These are phyloP conservation scores for Tricholomella constricta DNA, from an alignment of 768 basidiomycete genomes.

Conservation along the genomic window DNA sequence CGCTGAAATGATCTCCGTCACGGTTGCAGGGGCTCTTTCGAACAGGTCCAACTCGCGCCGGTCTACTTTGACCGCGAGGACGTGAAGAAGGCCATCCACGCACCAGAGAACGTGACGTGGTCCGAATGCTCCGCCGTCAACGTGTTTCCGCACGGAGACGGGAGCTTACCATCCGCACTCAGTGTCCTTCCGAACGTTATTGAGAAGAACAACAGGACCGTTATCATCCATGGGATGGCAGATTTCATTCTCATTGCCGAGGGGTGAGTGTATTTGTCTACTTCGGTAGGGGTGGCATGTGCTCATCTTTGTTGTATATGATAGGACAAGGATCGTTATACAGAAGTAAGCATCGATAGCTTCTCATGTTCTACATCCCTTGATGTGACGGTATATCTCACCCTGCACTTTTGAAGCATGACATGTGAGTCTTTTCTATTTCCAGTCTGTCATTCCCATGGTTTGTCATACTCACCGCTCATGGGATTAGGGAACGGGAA, in stretches of 20 bases:
- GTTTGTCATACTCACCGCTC: neutral
- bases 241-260: slow-evolving; percentile 77
- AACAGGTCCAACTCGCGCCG: slow-evolving; percentile 53
- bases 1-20: neutral
- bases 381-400: neutral
- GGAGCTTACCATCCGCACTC: slow-evolving; percentile 61
- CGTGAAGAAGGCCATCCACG: slow-evolving; percentile 73
- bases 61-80: slow-evolving; percentile 71
- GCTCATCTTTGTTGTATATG: neutral
- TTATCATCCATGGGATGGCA: slow-evolving; percentile 72
- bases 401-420: slow-evolving; percentile 32
- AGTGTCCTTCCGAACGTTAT: slow-evolving; percentile 74
- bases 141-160: slow-evolving; percentile 66
- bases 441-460: neutral
- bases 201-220: slow-evolving; percentile 67
- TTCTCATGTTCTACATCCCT: neutral
- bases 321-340: slow-evolving; percentile 58
- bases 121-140: slow-evolving; percentile 57
- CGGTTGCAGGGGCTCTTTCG: slow-evolving; percentile 56
- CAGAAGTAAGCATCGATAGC: slow-evolving; percentile 51
- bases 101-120: slow-evolving; percentile 63
- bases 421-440: slow-evolving; percentile 33
- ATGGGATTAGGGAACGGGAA: slow-evolving; percentile 48
- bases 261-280: slow-evolving; percentile 50
- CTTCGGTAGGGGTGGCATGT: too few species aligned